Evolutionary conservation across 2,329 filamentous ascomycete genomes (phyloP), one percentile per base, ranked within the genome.

Genomic region (Phialophora tarda): DNA sequence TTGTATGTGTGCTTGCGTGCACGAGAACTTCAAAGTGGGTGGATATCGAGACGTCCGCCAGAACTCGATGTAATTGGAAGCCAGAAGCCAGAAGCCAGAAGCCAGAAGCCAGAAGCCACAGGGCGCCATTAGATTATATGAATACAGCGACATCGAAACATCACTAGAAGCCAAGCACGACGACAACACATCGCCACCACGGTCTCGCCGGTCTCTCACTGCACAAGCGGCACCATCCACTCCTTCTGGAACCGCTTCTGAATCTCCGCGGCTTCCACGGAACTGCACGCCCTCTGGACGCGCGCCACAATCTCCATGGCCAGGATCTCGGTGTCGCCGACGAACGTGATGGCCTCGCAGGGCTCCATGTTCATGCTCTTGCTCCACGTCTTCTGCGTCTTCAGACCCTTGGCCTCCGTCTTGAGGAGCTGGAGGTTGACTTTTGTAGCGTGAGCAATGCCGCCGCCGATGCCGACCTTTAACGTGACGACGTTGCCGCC

Each of bases 241-340:
- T 55, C 28, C 53, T 23, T 55, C 12, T 55, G 2, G 53, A 55
- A 55, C 6, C 53, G 24, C 28, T 55, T 55, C 53, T 32, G 24
- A 8, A 34, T 8, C 53, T 55, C 53, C 24, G 12, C 23, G n/a
- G 53, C 53, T 24, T 55, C 53, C 10, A 55, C 26, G 6, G 28
- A 8, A 11, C 53, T 55, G n/a, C 24, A 28, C 53, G 53, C 17
- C 17, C 53, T 30, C 53, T 55, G 24, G 17, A 55, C 28, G 3
- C 53, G 24, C 24, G 53, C 53, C 17, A 55, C 53, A 14, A 55
- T 55, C 53, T 55, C 53, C 53, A 55, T 55, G 24, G 26, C 53
- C 17, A 30, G 8, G 7, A 55, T 34, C 28, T 55, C 53, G 3
- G 14, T 55, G 28, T 55, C 53, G n/a, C 53, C 53, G 8, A 55